Evolutionary conservation across 805 yeast genomes (phyloP), one percentile per base, ranked within the genome.

Genomic region (Phaffomyces antillensis): DNA sequence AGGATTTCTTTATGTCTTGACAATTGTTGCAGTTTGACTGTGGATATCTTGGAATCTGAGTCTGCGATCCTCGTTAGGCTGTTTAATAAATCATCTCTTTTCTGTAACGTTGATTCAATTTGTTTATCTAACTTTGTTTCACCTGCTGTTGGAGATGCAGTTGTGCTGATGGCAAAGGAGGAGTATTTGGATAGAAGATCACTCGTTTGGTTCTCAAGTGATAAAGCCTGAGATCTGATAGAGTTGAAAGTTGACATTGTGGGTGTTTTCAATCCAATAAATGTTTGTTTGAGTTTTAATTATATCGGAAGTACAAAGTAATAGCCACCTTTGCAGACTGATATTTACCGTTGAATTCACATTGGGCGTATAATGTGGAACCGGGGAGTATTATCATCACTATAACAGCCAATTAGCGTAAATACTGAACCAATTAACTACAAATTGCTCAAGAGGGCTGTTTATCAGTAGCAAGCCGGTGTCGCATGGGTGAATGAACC

Each of bases 1-100:
- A 87, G 68, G 13, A 77, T 73, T 62, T 88, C 96, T 54, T 76
- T 78, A 61, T 88, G 96, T 49, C 97, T 78, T 47, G 83, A 79
- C 39, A 89, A 65, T 61, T 90, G 98, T 56, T 85, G 91, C 37
- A 81, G 63, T 61, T 85, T 85, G 0, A 93, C 77, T 0, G 93
- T 76, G 6, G 90, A 74, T 8, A 84, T 73, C 15, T 71, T 64
- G 26, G 76, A 68, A 45, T 73, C 81, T 1, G 75, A 65, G 39
- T 85, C 86, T 17, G 78, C 66, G 11, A 79, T 69, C 31, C 81
- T 67, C 41, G 72, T 67, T 51, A 85, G 60, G 31, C 72, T 67
- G 31, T 66, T 70, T 8, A 86, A 62, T 4, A 75, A 59, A 6
- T 73, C 82, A 32, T 78, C 81, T 42, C 90, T 63, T 47, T 69